These are phyloP conservation scores for Suhomyces guaymorum DNA, from an alignment of 1,139 yeast species.

Conservation along the genomic window DNA sequence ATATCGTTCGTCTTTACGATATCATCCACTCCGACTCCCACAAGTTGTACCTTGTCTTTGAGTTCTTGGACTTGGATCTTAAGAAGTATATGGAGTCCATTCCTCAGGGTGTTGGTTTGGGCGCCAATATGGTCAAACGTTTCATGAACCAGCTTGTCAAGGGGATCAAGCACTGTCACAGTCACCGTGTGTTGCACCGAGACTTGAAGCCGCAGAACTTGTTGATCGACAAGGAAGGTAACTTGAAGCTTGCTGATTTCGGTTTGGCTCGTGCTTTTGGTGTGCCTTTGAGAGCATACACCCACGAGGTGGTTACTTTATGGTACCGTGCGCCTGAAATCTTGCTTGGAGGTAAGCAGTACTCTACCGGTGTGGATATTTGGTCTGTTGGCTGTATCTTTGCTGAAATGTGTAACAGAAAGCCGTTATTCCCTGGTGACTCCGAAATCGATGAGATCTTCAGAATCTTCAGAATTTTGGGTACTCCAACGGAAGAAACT, in stretches of 20 bases:
- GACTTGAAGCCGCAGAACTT: constrained; percentile 96
- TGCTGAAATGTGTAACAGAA: constrained; percentile 97
- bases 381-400: constrained; percentile 99
- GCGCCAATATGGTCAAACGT: constrained; percentile 85
- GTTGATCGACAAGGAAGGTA: constrained; percentile 92
- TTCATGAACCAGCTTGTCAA: constrained; percentile 90
- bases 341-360: constrained; percentile 92
- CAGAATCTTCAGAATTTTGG: constrained; percentile 87
- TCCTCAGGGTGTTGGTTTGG: constrained; percentile 89
- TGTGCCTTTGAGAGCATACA: constrained; percentile 92
- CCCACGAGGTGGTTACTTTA: constrained; percentile 95
- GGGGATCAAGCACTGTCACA: constrained; percentile 94
- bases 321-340: constrained; percentile 99
- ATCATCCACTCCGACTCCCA: constrained; percentile 97
- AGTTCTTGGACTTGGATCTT: constrained; percentile 88
- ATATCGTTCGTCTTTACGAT: constrained; percentile 87
- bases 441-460: constrained; percentile 97
- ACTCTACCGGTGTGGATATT: constrained; percentile 97
- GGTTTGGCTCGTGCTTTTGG: constrained; percentile 98
- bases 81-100: constrained; percentile 96
- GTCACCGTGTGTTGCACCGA: constrained; percentile 92
- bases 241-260: constrained; percentile 92
- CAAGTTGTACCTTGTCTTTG: constrained; percentile 89
- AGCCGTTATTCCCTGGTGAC: constrained; percentile 96
- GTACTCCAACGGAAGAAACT: constrained; percentile 89